phyloP scores from a whole-genome alignment of 331 rosid genomes.

The Rhamnella rubrinervis region DNA sequence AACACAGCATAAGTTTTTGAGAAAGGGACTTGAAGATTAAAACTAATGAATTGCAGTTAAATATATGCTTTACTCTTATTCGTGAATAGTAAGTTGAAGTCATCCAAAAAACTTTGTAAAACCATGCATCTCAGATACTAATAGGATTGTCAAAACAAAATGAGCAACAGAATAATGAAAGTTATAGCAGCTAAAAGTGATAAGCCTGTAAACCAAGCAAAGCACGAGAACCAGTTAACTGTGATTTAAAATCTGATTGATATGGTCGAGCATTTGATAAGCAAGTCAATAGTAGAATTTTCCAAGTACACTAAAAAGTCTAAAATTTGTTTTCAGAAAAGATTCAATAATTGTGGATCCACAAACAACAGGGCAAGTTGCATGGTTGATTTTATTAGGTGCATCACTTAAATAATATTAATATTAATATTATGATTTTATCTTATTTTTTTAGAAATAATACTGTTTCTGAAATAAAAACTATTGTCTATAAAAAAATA shows the following conservation, averaged over 20 bases:
- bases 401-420: too few species aligned
- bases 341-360: too few species aligned
- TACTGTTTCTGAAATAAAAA: too few species aligned
- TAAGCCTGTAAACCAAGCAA: not conserved
- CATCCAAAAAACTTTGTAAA: not conserved
- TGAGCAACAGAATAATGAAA: too few species aligned
- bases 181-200: not conserved
- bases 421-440: too few species aligned
- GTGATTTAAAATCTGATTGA: not conserved
- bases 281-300: not conserved
- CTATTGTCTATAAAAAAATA: too few species aligned
- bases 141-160: not conserved
- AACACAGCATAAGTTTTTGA: not conserved
- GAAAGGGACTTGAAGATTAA: not conserved
- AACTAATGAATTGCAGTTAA: not conserved
- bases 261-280: not conserved
- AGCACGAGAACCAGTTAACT: too few species aligned
- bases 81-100: not conserved
- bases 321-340: too few species aligned
- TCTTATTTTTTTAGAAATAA: too few species aligned
- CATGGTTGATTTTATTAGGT: too few species aligned
- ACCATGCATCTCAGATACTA: not conserved
- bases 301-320: not conserved
- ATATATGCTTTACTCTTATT: not conserved
- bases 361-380: too few species aligned